Base-by-base conservation (phyloP, 2,329 filamentous ascomycete species). In the Hymenoscyphus occultus region DNA sequence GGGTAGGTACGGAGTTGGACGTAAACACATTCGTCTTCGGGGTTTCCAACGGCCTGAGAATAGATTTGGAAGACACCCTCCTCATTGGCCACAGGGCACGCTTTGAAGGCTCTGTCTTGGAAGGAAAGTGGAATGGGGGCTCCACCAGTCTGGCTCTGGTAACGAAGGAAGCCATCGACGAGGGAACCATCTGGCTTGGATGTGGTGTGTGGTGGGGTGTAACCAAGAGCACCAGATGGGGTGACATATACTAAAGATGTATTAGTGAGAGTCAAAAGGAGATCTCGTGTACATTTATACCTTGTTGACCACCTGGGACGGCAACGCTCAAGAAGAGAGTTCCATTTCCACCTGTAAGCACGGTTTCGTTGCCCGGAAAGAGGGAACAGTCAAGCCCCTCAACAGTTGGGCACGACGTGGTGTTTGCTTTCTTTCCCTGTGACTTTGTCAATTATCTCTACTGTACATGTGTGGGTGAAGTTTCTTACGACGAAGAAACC, bases 181-280 rank as follows among this genome's bases (percentile, higher is more conserved):
- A 80, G 74, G 12, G 85, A 82, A 10, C 84, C 86, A 0, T 75
- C 68, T 0, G 86, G 86, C 3, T 82, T 81, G 64, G 71, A 76
- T 2, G 74, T 76, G 0, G 84, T 86, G 76, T 89, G 85, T 0
- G 86, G 79, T 16, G 71, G 67, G 0, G 85, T 85, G 77, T 84
- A 90, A 64, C 80, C 78, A 65, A 90, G 74, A 13, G 80, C 77
- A 6, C 86, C 88, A 35, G 79, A 74, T 5, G 82, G 78, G 2
- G 77, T 78, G 62, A 89, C 80, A 74, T 85, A 90, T 69, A 88
- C 63, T 80, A 75, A 70, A 90, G 86, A 35, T 87, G 5, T n/a
- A 39, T 60, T 48, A 60, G 59, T 42, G 1, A 48, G 1, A 42
- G 19, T 16, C 16, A 51, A 35, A 32, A 31, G 14, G 14, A 19